phyloP scores from a whole-genome alignment of 345 rosid genomes.

The Gossypium australe region DNA sequence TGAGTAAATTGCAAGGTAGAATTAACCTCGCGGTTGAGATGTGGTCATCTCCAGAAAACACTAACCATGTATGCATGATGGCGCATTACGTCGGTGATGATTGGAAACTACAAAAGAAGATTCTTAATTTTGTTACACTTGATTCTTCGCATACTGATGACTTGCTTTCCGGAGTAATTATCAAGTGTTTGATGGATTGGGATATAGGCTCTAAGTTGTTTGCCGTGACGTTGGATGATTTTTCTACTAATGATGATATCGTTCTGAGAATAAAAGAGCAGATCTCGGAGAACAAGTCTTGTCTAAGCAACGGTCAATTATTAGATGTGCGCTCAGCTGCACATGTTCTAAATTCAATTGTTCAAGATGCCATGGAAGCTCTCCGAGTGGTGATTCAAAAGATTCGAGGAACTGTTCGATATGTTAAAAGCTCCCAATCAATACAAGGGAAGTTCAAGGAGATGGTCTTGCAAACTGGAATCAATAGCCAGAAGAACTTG shows the following conservation, averaged over 20 bases:
- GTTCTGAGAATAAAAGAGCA: background rate
- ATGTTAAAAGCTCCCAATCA: conserved; percentile 4
- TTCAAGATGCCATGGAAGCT: conserved; percentile 1
- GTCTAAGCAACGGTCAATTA: background rate
- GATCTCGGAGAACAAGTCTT: background rate
- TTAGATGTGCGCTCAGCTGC: background rate
- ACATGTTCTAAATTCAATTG: background rate
- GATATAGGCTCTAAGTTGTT: background rate
- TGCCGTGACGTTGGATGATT: background rate
- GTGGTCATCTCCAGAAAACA: background rate
- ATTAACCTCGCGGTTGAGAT: background rate
- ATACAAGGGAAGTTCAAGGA: conserved; percentile 1
- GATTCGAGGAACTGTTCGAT: background rate
- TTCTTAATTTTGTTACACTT: background rate
- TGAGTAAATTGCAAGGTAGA: background rate
- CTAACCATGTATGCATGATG: background rate
- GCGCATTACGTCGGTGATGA: background rate
- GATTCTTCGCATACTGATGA: background rate
- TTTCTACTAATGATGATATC: background rate
- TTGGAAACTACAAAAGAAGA: conserved; percentile 1
- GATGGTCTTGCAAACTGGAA: background rate
- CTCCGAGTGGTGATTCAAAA: background rate
- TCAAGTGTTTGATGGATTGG: background rate
- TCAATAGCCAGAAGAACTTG: background rate
- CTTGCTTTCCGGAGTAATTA: background rate